These are phyloP conservation scores for Gracilariopsis chorda DNA, from an alignment of 23 red algal species.

Conservation along the genomic window DNA sequence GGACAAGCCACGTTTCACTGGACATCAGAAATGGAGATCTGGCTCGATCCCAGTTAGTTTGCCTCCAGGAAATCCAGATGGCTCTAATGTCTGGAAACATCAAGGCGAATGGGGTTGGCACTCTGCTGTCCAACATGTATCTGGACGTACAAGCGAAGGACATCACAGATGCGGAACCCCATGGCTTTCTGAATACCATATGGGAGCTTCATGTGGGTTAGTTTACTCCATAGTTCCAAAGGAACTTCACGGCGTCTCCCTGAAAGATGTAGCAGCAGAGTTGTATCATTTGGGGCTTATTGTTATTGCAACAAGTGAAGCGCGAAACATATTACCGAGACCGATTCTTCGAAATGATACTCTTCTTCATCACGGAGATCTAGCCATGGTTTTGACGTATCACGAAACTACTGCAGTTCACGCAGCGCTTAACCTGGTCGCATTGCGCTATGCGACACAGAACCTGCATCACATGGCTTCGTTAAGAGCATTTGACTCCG, in stretches of 20 bases:
- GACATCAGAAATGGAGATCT: constrained; percentile 1
- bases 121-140: constrained; percentile 68
- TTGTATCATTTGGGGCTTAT: constrained; percentile 46
- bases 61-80: constrained; percentile 71
- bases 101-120: constrained; percentile 48
- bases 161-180: constrained; percentile 15
- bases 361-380: constrained; percentile 14
- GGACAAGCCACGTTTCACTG: not conserved
- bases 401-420: constrained; percentile 4
- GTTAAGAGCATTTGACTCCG: not conserved
- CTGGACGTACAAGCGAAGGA: constrained; percentile 50
- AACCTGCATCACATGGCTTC: not conserved
- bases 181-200: constrained; percentile 65
- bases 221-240: constrained; percentile 54
- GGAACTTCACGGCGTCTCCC: constrained; percentile 28
- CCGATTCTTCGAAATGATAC: constrained; percentile 4
- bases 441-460: not conserved
- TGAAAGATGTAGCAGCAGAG: constrained; percentile 32
- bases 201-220: constrained; percentile 50
- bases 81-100: constrained; percentile 68
- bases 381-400: constrained; percentile 62
- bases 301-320: constrained; percentile 7
- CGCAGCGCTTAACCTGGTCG: constrained; percentile 13
- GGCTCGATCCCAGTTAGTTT: constrained; percentile 39
- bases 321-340: not conserved